Base-by-base conservation (phyloP, 768 basidiomycete genomes). In the Leccinum sublutescens region DNA sequence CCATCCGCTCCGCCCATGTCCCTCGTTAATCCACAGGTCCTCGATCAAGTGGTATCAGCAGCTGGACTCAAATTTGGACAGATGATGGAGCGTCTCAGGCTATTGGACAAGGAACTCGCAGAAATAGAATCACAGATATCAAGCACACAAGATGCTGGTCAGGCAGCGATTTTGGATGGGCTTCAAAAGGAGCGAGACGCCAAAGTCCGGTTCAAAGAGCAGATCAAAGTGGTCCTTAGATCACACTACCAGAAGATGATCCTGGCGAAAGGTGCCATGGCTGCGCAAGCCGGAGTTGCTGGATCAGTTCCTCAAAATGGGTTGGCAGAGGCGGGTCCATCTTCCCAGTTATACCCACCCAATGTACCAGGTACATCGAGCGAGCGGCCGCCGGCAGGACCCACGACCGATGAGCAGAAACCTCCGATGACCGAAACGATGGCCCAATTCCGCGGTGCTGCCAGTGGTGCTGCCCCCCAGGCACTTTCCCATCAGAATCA, bases 361-460 rank as follows among this genome's bases (percentile, higher is more conserved):
- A 62, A 61, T 52, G 48, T 36, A 23, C 50, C 59, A 5, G 21
- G 19, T 45, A 29, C 34, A 2, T 56, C 58, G 19, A 55, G 33
- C 11, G 64, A 64, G 49, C 64, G 43, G 23, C 38, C 55, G 23
- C 38, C 55, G 29, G 17, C 25, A 4, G 60, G 53, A 31, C 21
- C 56, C 3, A 23, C 36, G 10, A 40, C n/a, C 7, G 69, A 69
- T 15, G 73, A 73, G 23, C 64, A 60, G 12, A 73, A 68, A 53
- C 38, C 2, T 19, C 66, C 34, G 73, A 73, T 34, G 19, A 63
- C 65, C 5, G 74, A 74, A 33, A 54, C 63, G 31, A 17, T 71
- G 47, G 27, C 66, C 3, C 69, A 72, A 11, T 64, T 75, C 49
- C 70, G 68, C 36, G 62, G 54, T 19, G 31, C 38, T 27, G 65